These are phyloP conservation scores for Psidium friedrichsthalianum DNA, from an alignment of 345 rosid species.

Conservation along the genomic window DNA sequence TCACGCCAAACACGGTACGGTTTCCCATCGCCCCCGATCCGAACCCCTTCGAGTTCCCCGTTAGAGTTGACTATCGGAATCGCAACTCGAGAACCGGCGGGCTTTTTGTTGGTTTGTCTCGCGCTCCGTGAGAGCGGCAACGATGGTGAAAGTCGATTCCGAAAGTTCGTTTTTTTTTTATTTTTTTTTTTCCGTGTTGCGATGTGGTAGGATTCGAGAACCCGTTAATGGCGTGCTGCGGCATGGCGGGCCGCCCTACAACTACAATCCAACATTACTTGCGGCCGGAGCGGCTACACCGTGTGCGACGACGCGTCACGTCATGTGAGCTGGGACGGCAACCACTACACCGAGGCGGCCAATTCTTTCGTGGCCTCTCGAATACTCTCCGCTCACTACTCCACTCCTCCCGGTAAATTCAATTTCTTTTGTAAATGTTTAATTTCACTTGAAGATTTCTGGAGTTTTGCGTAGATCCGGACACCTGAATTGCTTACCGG, in stretches of 20 bases:
- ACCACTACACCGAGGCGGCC: slow-evolving; percentile 62
- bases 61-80: background rate
- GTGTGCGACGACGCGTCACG: slow-evolving; percentile 26
- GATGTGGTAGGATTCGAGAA: slow-evolving; percentile 33
- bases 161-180: too few relatives aligned
- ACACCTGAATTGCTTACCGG: too few relatives aligned
- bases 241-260: slow-evolving; percentile 45
- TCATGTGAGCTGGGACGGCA: slow-evolving; percentile 55
- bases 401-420: slow-evolving; percentile 29
- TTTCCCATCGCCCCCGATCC: background rate
- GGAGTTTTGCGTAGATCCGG: background rate
- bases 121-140: fast-evolving
- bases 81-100: background rate
- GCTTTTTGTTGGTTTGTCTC: background rate
- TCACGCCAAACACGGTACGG: slow-evolving; percentile 26
- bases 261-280: slow-evolving; percentile 23
- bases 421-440: slow-evolving; percentile 28
- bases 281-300: slow-evolving; percentile 32
- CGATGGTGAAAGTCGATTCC: background rate
- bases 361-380: slow-evolving; percentile 32
- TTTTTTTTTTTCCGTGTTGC: background rate
- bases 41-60: background rate
- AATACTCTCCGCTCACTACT: slow-evolving; percentile 25
- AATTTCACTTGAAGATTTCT: background rate
- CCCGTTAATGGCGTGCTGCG: slow-evolving; percentile 51